A percentile compares a stretch with the other conserved stretches of the same genome.
Conservation (phyloP, 495 filamentous ascomycete species). For the Lasiosphaeria hispida region DNA sequence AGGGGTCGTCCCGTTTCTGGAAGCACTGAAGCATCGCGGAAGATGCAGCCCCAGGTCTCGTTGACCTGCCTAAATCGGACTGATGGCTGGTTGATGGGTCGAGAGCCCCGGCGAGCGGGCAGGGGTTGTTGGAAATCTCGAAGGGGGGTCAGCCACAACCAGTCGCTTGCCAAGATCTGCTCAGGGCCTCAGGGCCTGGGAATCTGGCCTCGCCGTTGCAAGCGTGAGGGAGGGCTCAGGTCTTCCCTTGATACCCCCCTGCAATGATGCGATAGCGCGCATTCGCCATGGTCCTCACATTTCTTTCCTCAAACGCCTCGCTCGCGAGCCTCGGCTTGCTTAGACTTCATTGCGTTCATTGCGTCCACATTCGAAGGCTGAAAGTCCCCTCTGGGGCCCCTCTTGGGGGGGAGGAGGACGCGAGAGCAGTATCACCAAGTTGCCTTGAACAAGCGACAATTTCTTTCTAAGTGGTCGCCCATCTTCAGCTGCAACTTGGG, state of each 20-base stretch:
- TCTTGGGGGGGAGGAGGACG: too few species aligned
- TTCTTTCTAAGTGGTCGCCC: too few species aligned
- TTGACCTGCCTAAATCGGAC: slow-evolving; percentile 39
- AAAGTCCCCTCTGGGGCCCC: too few species aligned
- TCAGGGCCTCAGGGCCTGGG: slow-evolving; percentile 21
- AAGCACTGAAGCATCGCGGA: slow-evolving; percentile 25
- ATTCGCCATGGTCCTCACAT: slow-evolving; percentile 3
- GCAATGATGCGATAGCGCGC: slow-evolving; percentile 20
- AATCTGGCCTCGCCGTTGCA: slow-evolving; percentile 13
- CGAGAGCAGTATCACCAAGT: too few species aligned
- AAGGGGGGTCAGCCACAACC: slow-evolving; percentile 24
- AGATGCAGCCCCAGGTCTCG: slow-evolving; percentile 29
- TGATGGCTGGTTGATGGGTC: slow-evolving; percentile 33
- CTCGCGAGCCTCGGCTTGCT: background rate
- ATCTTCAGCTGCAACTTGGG: too few species aligned
- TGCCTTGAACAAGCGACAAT: too few species aligned
- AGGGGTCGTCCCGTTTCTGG: slow-evolving; percentile 21
- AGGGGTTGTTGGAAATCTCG: slow-evolving; percentile 22
- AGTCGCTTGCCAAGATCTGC: slow-evolving; percentile 4
- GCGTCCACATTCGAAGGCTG: too few species aligned
- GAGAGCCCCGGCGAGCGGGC: slow-evolving; percentile 21
- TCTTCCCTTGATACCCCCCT: slow-evolving; percentile 13
- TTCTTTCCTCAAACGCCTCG: background rate
- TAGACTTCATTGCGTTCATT: background rate
- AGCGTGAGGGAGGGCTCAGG: background rate